Evolutionary conservation across 192 early-diverging fungal species (phyloP).

Genomic region (Backusella tuberculispora): DNA sequence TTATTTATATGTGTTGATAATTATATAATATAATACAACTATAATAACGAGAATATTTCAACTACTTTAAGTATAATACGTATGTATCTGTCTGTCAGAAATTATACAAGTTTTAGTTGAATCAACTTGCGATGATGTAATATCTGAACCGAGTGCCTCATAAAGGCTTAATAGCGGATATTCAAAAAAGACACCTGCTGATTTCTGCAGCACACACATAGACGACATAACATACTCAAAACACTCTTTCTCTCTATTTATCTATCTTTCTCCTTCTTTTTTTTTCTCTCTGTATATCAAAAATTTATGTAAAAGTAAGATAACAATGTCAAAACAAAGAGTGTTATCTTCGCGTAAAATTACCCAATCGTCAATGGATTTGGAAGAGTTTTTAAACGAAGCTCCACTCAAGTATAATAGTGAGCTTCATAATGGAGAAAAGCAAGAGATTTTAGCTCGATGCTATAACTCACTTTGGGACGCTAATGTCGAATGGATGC

Average conservation of each 20-base stretch:
- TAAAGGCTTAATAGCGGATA: not conserved
- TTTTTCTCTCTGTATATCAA: not conserved
- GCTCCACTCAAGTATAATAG: constrained; percentile 28
- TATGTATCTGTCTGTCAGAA: no score
- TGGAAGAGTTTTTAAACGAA: constrained; percentile 31
- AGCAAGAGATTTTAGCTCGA: constrained; percentile 27
- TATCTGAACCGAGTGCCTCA: no score
- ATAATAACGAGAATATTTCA: no score
- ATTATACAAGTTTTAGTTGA: no score
- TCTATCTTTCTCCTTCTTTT: not conserved
- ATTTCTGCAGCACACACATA: not conserved
- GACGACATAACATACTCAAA: not conserved
- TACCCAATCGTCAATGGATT: not conserved
- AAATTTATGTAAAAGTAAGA: not conserved
- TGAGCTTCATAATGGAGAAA: constrained; percentile 2
- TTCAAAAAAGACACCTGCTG: not conserved
- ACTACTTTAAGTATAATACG: no score
- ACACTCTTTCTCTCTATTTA: not conserved
- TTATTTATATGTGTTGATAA: no score
- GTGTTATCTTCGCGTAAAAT: constrained; percentile 9
- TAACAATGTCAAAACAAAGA: not conserved
- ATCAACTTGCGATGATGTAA: no score
- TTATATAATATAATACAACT: no score
- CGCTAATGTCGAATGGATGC: constrained; percentile 30
- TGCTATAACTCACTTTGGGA: constrained; percentile 40